phyloP scores from a whole-genome alignment of 2,329 filamentous ascomycete genomes.

The Fusarium beomiforme region DNA sequence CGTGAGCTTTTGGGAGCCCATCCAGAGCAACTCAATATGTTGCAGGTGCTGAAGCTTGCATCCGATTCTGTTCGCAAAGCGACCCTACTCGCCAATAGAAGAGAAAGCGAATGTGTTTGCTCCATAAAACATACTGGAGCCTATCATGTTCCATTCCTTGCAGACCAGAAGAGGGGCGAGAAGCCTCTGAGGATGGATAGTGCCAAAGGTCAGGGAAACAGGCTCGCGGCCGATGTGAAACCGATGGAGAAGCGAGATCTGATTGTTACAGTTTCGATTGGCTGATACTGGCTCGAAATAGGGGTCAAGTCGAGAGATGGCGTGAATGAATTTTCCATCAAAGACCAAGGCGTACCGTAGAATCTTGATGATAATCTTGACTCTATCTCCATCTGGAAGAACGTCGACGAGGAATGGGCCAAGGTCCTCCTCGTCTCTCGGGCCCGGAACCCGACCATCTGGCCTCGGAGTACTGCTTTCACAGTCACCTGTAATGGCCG shows the following conservation, averaged over 20 bases:
- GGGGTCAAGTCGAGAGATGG: slow-evolving; percentile 57
- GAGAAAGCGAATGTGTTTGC: slow-evolving; percentile 62
- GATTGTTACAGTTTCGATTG: slow-evolving; percentile 6
- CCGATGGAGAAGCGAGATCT: slow-evolving; percentile 45
- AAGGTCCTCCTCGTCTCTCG: slow-evolving; percentile 16
- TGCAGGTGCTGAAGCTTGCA: slow-evolving; percentile 54
- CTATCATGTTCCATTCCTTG: slow-evolving; percentile 53
- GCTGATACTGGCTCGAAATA: slow-evolving; percentile 33
- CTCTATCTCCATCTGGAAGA: slow-evolving; percentile 36
- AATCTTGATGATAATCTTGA: slow-evolving; percentile 46
- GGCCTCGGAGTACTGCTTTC: background rate
- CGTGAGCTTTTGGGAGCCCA: slow-evolving; percentile 49
- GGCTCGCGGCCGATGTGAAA: slow-evolving; percentile 51
- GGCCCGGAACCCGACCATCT: too few relatives aligned
- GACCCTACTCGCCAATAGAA: slow-evolving; percentile 61
- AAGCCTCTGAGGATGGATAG: slow-evolving; percentile 48
- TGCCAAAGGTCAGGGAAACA: slow-evolving; percentile 46
- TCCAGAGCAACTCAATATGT: slow-evolving; percentile 56
- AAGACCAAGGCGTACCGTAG: slow-evolving; percentile 52
- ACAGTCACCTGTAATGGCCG: background rate
- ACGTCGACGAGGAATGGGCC: slow-evolving; percentile 43
- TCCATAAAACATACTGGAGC: slow-evolving; percentile 58
- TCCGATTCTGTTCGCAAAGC: slow-evolving; percentile 57
- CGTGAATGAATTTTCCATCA: slow-evolving; percentile 50
- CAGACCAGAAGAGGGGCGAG: slow-evolving; percentile 53